Base-by-base conservation (phyloP, 2,329 filamentous ascomycete genomes). In the Blastomyces percursus region DNA sequence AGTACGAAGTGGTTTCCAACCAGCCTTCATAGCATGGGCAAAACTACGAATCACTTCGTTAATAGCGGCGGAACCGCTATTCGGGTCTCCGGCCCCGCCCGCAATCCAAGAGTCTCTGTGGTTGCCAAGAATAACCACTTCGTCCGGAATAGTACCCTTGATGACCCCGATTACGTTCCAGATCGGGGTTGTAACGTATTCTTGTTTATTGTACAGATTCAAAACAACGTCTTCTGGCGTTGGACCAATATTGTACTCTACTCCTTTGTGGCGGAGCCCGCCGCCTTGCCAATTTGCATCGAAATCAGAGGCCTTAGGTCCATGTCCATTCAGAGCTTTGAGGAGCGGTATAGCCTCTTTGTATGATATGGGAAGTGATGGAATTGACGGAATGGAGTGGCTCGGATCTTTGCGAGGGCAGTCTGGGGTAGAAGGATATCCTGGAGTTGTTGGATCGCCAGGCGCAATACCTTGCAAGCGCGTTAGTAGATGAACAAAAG, bases 81-180 rank as follows among this genome's bases (percentile, higher is more conserved):
- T 93, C 0, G 90, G 90, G 68, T 95, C 90, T 14, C 81, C 88
- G 19, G 89, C 89, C 30, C 90, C 90, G n/a, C 90, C 90, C 24
- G 87, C 86, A 69, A 93, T 87, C 90, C 90, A 95, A 0, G 92
- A 90, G 75, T 96, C 91, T 42, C 91, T 85, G 71, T 96, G 92
- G 71, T 96, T 96, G n/a, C 92, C 91, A 40, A 97, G 78, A 3
- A 99, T 82, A 55, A 99, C 80, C 0, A 96, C 91, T 71, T 96
- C 91, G 69, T 96, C 86, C 0, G 86, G 80, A 44, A 94, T 85
- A 0, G 88, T 89, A 11, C 93, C 94, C 69, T 96, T 96, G 9
- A 99, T 90, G 55, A 94, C 80, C 54, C 93, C 93, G 66, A 97
- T 93, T 2, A 94, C 90, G 71, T 99, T 88, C 91, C 91, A 96